A percentile compares a stretch with the other conserved stretches of the same genome.
Conservation (phyloP, 1,284 basidiomycete genomes). For the Sanghuangporus weigelae region DNA sequence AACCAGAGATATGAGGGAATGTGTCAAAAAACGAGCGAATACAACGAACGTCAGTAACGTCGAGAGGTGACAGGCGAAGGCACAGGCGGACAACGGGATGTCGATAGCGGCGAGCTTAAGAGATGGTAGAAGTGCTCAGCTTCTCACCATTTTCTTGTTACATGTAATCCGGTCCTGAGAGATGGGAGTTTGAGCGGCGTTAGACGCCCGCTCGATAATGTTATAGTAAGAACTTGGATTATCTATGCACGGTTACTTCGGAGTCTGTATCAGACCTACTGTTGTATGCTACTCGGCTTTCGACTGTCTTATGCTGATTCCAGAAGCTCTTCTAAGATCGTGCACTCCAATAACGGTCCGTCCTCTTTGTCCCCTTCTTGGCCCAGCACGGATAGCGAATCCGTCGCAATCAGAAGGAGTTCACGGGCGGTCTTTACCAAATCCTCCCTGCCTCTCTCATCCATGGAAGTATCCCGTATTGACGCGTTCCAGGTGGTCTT, state of each 20-base stretch:
- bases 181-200: neutral
- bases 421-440: neutral
- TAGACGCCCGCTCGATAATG: neutral
- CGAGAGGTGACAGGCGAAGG: neutral
- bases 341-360: constrained; percentile 36
- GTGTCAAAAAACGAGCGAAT: neutral
- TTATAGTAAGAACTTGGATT: neutral
- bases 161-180: neutral
- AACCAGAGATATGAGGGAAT: neutral
- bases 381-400: constrained; percentile 10
- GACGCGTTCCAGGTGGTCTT: constrained; percentile 69
- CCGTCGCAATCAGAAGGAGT: constrained; percentile 8
- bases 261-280: too few species aligned
- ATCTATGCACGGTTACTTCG: too few species aligned
- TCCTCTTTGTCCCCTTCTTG: constrained; percentile 24
- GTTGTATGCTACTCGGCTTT: neutral
- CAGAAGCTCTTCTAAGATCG: constrained; percentile 4
- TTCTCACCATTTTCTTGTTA: neutral
- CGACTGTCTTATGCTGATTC: constrained; percentile 23
- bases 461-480: constrained; percentile 22
- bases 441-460: neutral
- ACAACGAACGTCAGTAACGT: neutral
- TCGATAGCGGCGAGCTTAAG: neutral
- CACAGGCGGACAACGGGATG: neutral
- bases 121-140: neutral